Evolutionary conservation across 2,329 filamentous ascomycete genomes (phyloP).

Genomic region (Colletotrichum trifolii): DNA sequence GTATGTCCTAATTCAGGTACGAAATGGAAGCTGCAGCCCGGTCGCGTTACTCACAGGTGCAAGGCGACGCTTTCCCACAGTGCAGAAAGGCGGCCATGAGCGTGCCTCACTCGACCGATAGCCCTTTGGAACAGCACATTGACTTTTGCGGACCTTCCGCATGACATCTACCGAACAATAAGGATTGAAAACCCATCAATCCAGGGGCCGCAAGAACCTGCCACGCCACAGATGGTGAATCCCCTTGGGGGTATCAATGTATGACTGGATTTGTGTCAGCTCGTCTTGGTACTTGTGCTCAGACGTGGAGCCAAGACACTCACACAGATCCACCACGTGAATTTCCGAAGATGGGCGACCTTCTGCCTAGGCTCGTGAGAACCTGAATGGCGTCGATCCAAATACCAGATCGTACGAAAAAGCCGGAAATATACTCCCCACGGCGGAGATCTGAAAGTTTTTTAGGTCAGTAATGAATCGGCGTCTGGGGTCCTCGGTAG

Average conservation of each 20-base stretch:
- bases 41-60: too few relatives aligned
- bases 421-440: slow-evolving; percentile 89
- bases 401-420: slow-evolving; percentile 80
- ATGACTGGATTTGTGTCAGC: slow-evolving; percentile 65
- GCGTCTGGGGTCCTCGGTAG: neutral
- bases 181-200: slow-evolving; percentile 88
- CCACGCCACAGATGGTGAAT: slow-evolving; percentile 88
- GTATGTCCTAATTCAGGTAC: too few relatives aligned
- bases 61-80: too few relatives aligned
- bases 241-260: slow-evolving; percentile 90
- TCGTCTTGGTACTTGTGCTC: slow-evolving; percentile 3
- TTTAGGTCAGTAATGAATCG: slow-evolving; percentile 5
- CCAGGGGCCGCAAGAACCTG: slow-evolving; percentile 84
- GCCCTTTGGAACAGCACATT: too few relatives aligned
- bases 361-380: slow-evolving; percentile 87
- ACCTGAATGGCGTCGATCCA: slow-evolving; percentile 93
- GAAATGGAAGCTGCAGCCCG: too few relatives aligned
- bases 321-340: slow-evolving; percentile 83
- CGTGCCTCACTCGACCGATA: too few relatives aligned
- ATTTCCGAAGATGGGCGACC: slow-evolving; percentile 88
- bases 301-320: slow-evolving; percentile 51
- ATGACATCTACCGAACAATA: slow-evolving; percentile 48
- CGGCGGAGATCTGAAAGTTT: slow-evolving; percentile 76
- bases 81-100: too few relatives aligned
- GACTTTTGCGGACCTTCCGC: too few relatives aligned